Conservation (phyloP, 2,329 filamentous ascomycete genomes). For the Sporothrix dimorphospora region DNA sequence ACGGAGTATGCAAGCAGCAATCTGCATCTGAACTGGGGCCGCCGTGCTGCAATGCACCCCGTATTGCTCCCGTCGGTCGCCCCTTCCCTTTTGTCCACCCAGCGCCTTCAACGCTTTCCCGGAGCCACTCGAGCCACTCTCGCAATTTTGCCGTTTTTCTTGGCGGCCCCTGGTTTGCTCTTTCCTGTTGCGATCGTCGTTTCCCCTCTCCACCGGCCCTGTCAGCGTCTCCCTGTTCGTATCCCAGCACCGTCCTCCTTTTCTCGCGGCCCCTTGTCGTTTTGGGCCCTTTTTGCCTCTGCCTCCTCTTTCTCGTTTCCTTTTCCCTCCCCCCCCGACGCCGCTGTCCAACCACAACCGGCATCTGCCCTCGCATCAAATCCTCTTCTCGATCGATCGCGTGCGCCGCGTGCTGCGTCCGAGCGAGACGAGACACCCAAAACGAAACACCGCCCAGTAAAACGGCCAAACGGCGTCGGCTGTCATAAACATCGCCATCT, state of each 20-base stretch:
- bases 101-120: not conserved
- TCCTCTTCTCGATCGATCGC: slow-evolving; percentile 19
- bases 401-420: not conserved
- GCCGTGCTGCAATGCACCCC: slow-evolving; percentile 18
- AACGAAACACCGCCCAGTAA: not conserved
- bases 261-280: slow-evolving; percentile 12
- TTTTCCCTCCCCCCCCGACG: not conserved
- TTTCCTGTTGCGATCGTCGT: slow-evolving; percentile 30
- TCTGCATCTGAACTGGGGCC: slow-evolving; percentile 2
- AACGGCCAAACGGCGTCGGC: not conserved
- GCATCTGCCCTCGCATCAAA: slow-evolving; percentile 5
- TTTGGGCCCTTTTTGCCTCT: not conserved
- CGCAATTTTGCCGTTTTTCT: slow-evolving; percentile 21
- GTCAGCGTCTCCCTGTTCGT: slow-evolving; percentile 11
- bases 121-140: slow-evolving; percentile 2
- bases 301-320: not conserved
- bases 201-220: slow-evolving; percentile 24
- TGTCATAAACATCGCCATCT: slow-evolving; percentile 12
- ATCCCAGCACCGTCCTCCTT: slow-evolving; percentile 12
- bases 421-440: not conserved
- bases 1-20: too few relatives aligned
- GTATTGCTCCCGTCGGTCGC: slow-evolving; percentile 16
- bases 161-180: slow-evolving; percentile 22
- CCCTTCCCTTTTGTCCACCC: not conserved
- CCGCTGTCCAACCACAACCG: slow-evolving; percentile 12